Base-by-base conservation (phyloP, 768 basidiomycete species). In the Obba rivulosa region DNA sequence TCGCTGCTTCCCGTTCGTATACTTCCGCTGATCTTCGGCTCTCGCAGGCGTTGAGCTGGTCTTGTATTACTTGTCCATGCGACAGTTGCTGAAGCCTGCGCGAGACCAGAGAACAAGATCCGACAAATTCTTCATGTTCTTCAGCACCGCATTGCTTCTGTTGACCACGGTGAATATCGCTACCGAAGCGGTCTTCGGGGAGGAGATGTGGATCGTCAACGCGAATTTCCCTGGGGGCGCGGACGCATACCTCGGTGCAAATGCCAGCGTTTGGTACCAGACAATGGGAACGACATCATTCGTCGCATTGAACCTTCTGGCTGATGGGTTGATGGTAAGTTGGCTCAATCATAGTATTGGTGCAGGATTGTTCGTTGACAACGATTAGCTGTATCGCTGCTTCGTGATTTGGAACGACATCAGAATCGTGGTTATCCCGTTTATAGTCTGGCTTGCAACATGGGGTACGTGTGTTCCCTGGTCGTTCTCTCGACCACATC, bases 311-410 rank as follows among this genome's bases (percentile, higher is more conserved):
- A 66, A 70, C 8, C 58, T 71, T 8, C 48, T 74, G 53, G 65
- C 66, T 7, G 70, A 72, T 36, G 71, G 54, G 0, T 45, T 74
- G 45, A 56, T 76, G 56, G 73, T 76, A 20, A 17, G 55, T 44
- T 24, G 8, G n/a, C 7, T n/a, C 23, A 3, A 18, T 47, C 48
- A 42, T 34, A 23, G 13, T 31, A 10, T 18, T 17, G n/a, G n/a
- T n/a, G n/a, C 28, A 31, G 5, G 7, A 31, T 31, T 13, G 13
- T 13, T 7, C 7, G 28, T 31, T 31, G 28, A 31, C 28, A 7
- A 31, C 13, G 28, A 31, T 7, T 46, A 64, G 62, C 39, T 61
- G 4, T 59, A 60, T 25, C 58, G 62, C 4, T 55, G 56, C 18
- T 62, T 51, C 46, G 51, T 62, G 42, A 50, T 66, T 17, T 66